These are phyloP conservation scores for Purpureocillium takamizusanense DNA, from an alignment of 2,329 filamentous ascomycete species.

Conservation along the genomic window DNA sequence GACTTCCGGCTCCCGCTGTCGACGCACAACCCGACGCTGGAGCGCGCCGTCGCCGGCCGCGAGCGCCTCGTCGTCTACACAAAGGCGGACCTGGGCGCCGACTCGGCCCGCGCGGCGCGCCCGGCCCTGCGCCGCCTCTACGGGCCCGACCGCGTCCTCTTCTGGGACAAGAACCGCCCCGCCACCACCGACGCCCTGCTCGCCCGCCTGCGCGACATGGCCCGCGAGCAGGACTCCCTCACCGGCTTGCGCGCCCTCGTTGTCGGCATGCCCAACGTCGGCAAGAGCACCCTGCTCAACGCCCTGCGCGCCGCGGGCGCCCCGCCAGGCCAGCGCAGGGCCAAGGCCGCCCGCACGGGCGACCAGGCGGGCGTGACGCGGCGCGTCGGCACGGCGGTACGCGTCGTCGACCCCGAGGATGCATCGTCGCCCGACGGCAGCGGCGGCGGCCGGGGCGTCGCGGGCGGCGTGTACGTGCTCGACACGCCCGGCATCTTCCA, in stretches of 20 bases:
- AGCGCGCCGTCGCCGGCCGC: slow-evolving; percentile 62
- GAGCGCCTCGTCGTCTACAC: slow-evolving; percentile 83
- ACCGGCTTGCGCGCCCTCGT: slow-evolving; percentile 78
- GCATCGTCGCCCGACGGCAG: no score
- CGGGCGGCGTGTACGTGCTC: slow-evolving; percentile 67
- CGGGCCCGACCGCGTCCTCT: slow-evolving; percentile 23
- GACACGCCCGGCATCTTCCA: slow-evolving; percentile 96
- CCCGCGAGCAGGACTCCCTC: slow-evolving; percentile 41
- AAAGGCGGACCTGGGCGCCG: slow-evolving; percentile 64
- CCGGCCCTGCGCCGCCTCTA: slow-evolving; percentile 22
- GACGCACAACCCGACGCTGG: slow-evolving; percentile 83
- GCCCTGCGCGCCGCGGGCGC: slow-evolving; percentile 59
- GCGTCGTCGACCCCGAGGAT: slow-evolving; percentile 47
- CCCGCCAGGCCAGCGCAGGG: slow-evolving; percentile 26
- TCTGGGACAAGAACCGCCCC: slow-evolving; percentile 32
- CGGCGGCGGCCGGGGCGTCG: slow-evolving; percentile 21
- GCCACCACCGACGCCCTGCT: slow-evolving; percentile 29
- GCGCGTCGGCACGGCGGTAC: slow-evolving; percentile 74
- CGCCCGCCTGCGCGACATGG: slow-evolving; percentile 21
- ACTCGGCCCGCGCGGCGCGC: slow-evolving; percentile 17
- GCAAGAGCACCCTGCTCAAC: slow-evolving; percentile 93
- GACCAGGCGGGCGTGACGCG: slow-evolving; percentile 84
- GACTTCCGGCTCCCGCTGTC: slow-evolving; percentile 87
- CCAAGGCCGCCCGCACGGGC: slow-evolving; percentile 73
- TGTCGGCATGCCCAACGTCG: slow-evolving; percentile 96